Evolutionary conservation across 139 green algal species (phyloP).

Genomic region (Tetradesmus lagerheimii): DNA sequence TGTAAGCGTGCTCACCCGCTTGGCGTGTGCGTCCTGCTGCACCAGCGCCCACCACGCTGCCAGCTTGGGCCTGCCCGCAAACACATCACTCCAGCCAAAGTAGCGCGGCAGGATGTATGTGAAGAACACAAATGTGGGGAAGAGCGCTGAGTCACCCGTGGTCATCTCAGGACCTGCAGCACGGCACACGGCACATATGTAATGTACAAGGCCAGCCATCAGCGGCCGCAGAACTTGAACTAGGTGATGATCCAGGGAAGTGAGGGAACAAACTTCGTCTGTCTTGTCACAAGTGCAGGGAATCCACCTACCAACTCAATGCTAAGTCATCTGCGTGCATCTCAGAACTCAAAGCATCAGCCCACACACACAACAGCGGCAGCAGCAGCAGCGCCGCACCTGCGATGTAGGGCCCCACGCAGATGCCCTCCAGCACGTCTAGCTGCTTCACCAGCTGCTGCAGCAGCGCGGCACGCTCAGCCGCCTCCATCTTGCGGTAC

Average conservation of each 20-base stretch:
- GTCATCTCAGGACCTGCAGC: constrained; percentile 43
- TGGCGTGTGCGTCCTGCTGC: constrained; percentile 56
- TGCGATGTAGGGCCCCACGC: constrained; percentile 64
- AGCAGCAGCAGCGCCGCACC: constrained; percentile 40
- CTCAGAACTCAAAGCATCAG: neutral
- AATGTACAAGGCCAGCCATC: too few species aligned
- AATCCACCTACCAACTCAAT: too few species aligned
- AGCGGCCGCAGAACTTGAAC: too few species aligned
- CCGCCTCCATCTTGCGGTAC: constrained; percentile 72
- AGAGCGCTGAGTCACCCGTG: constrained; percentile 71
- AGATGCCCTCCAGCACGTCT: constrained; percentile 72
- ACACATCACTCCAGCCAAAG: constrained; percentile 82
- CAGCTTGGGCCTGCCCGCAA: constrained; percentile 73
- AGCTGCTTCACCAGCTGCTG: constrained; percentile 72
- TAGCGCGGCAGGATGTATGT: constrained; percentile 74
- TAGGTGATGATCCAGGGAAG: too few species aligned
- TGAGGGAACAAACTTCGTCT: too few species aligned
- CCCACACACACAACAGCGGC: neutral
- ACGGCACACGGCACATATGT: neutral
- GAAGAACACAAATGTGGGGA: constrained; percentile 85
- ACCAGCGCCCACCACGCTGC: constrained; percentile 70
- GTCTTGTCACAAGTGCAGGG: too few species aligned
- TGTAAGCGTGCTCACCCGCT: constrained; percentile 50
- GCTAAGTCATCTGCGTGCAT: too few species aligned
- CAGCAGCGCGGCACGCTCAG: constrained; percentile 66